These are phyloP conservation scores for Pichia occidentalis DNA, from an alignment of 805 yeast species.

Conservation along the genomic window DNA sequence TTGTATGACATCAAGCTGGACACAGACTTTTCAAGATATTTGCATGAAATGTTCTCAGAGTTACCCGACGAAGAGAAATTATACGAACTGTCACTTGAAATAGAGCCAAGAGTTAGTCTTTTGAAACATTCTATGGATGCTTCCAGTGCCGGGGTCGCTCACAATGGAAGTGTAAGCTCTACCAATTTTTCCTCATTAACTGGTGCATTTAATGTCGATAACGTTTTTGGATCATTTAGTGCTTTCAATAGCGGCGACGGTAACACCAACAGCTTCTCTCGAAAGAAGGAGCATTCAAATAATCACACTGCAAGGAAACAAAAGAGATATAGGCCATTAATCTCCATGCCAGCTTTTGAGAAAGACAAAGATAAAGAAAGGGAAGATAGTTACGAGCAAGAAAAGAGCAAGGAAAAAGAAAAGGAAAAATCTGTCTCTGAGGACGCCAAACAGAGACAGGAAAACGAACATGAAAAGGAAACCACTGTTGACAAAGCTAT, in stretches of 20 bases:
- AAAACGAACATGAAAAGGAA: background rate
- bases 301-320: constrained; percentile 1
- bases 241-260: background rate
- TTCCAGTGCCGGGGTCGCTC: background rate
- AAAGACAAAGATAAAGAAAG: constrained; percentile 6
- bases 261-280: background rate
- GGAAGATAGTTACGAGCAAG: too few relatives aligned
- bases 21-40: constrained; percentile 56
- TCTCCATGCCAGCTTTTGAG: constrained; percentile 5
- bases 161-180: background rate
- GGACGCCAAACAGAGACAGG: too few relatives aligned
- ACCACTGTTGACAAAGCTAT: too few relatives aligned
- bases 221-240: constrained; percentile 4
- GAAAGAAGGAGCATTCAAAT: background rate
- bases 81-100: constrained; percentile 63
- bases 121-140: constrained; percentile 13
- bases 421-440: constrained; percentile 1
- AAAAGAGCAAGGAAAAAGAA: constrained; percentile 1
- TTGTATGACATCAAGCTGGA: constrained; percentile 61
- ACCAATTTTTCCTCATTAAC: too few relatives aligned
- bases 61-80: constrained; percentile 76
- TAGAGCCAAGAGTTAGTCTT: constrained; percentile 64
- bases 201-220: too few relatives aligned
- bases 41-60: constrained; percentile 44
- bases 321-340: constrained; percentile 8